A percentile compares a stretch with the other conserved stretches of the same genome.
These are phyloP conservation scores for Sclerotinia nivalis DNA, from an alignment of 2,329 filamentous ascomycete species.

Conservation along the genomic window DNA sequence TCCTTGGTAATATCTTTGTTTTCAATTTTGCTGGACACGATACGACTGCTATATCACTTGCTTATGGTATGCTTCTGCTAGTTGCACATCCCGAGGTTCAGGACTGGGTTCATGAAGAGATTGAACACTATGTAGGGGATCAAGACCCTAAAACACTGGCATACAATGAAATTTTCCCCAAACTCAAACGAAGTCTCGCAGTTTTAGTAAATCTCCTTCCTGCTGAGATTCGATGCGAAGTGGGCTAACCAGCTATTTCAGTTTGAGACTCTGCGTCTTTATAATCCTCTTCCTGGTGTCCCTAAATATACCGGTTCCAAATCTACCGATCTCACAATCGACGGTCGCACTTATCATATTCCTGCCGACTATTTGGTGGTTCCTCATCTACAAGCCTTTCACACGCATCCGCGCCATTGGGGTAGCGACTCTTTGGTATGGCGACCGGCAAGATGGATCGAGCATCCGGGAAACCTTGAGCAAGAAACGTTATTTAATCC, in stretches of 20 bases:
- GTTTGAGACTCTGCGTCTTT: conserved; percentile 52
- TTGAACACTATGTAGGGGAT: conserved; percentile 26
- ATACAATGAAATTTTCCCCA: conserved; percentile 44
- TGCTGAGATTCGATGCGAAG: neutral
- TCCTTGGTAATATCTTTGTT: conserved; percentile 38
- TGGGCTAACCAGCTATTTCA: conserved; percentile 11
- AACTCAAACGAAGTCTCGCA: conserved; percentile 44
- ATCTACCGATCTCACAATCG: conserved; percentile 22
- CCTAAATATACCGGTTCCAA: conserved; percentile 47
- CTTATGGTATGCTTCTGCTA: conserved; percentile 32
- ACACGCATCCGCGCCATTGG: conserved; percentile 28
- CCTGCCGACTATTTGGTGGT: conserved; percentile 45
- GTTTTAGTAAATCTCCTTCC: conserved; percentile 36
- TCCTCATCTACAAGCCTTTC: conserved; percentile 25
- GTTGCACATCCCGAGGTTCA: conserved; percentile 26
- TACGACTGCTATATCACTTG: conserved; percentile 36
- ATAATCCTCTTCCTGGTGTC: conserved; percentile 55
- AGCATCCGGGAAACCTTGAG: neutral
- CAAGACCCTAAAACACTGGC: conserved; percentile 39
- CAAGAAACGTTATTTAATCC: conserved; percentile 10
- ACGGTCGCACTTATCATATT: conserved; percentile 8
- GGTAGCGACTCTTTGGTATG: conserved; percentile 27
- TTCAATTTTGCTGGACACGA: conserved; percentile 39
- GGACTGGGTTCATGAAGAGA: conserved; percentile 26
- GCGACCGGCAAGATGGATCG: conserved; percentile 30